Conservation (phyloP, 208 protist genomes). For the Vickermania spadyakhi region DNA sequence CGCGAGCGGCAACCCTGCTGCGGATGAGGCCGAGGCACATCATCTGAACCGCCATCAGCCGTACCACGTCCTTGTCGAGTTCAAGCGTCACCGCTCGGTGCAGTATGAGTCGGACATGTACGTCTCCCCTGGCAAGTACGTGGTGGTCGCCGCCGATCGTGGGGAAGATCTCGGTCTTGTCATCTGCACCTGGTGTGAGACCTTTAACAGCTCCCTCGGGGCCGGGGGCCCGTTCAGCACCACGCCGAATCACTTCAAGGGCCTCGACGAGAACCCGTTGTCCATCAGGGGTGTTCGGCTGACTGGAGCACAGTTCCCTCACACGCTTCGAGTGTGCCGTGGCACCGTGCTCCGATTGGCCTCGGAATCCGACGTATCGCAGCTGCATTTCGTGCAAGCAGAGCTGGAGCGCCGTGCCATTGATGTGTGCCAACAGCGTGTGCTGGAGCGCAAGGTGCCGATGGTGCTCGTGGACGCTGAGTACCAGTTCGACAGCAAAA, state of each 20-base stretch:
- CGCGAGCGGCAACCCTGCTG: neutral
- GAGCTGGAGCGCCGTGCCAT: conserved; percentile 76
- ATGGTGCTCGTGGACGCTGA: conserved; percentile 89
- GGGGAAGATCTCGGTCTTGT: conserved; percentile 84
- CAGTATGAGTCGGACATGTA: conserved; percentile 75
- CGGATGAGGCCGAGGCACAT: neutral
- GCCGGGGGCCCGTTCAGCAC: neutral
- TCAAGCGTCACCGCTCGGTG: conserved; percentile 79
- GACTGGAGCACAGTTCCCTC: conserved; percentile 39
- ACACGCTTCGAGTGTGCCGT: conserved; percentile 61
- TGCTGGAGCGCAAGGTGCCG: conserved; percentile 72
- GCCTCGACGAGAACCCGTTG: neutral
- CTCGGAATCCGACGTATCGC: conserved; percentile 39
- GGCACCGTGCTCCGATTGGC: conserved; percentile 70
- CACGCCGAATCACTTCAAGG: neutral
- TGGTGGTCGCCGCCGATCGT: conserved; percentile 80
- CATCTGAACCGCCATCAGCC: conserved; percentile 36
- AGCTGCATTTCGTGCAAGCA: conserved; percentile 63
- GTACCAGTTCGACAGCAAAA: conserved; percentile 90
- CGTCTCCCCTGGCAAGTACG: conserved; percentile 72
- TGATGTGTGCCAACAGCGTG: conserved; percentile 66
- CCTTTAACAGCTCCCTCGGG: neutral
- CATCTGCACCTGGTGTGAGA: conserved; percentile 73
- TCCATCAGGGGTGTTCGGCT: conserved; percentile 47
- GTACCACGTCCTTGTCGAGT: conserved; percentile 87